phyloP scores from a whole-genome alignment of 2,329 filamentous ascomycete species.

The Aphanocladium album region DNA sequence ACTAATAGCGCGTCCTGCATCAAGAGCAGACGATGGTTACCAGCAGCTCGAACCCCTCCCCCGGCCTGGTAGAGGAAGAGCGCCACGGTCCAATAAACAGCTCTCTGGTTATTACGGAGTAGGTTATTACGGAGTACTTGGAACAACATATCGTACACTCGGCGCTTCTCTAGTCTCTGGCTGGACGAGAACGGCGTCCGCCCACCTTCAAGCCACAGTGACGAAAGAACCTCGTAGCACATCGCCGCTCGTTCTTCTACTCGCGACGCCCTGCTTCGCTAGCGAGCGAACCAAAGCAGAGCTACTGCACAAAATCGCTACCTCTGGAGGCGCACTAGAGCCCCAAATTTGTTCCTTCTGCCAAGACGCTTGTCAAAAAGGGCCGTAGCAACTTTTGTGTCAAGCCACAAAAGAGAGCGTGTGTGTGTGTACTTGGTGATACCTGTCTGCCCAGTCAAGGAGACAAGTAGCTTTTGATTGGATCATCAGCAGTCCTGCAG shows the following conservation, averaged over 20 bases:
- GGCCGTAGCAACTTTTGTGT: background rate
- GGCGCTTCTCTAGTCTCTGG: background rate
- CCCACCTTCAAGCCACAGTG: conserved; percentile 6
- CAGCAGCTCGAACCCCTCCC: too few relatives aligned
- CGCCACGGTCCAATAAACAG: background rate
- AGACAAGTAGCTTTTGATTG: background rate
- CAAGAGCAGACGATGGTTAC: too few relatives aligned
- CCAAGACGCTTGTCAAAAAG: background rate
- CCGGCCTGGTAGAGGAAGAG: background rate
- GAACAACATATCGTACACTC: too few relatives aligned
- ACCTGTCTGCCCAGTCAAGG: too few relatives aligned
- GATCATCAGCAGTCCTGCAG: too few relatives aligned
- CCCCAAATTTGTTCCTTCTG: background rate
- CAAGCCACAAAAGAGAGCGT: background rate
- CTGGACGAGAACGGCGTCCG: background rate
- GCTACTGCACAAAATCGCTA: background rate
- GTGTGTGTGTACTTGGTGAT: background rate
- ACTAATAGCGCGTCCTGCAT: background rate
- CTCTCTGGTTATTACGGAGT: background rate
- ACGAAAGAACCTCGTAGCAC: conserved; percentile 1
- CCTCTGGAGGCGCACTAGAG: background rate
- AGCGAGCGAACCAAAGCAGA: background rate
- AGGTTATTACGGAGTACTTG: too few relatives aligned
- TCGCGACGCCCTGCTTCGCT: too few relatives aligned
- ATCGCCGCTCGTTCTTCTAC: background rate